Conservation (phyloP, 2,329 filamentous ascomycete genomes). For the Bipolaris oryzae region DNA sequence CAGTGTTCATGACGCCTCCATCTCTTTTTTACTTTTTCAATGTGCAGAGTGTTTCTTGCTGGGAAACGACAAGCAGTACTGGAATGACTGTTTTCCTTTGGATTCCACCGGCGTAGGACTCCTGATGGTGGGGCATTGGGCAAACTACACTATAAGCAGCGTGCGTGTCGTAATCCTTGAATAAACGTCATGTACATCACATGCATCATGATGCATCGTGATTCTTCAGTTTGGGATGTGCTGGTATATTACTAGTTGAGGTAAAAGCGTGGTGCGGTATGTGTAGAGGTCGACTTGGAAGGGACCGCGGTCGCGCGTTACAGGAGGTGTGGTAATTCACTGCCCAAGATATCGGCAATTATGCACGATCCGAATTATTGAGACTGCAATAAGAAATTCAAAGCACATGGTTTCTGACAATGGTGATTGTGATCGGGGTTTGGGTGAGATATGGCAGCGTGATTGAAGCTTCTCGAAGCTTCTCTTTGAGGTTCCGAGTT, state of each 20-base stretch:
- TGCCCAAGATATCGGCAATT: conserved; percentile 4
- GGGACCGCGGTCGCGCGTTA: conserved; percentile 1
- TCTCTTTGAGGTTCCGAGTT: conserved; percentile 25
- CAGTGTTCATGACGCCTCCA: background rate
- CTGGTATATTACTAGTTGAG: background rate
- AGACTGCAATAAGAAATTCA: background rate
- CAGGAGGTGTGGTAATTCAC: background rate
- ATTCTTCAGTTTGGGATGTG: background rate
- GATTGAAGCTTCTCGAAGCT: conserved; percentile 48
- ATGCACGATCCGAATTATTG: background rate
- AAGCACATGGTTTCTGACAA: background rate
- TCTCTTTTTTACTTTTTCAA: background rate
- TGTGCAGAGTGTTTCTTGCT: too few species aligned
- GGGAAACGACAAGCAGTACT: background rate
- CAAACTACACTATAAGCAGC: background rate
- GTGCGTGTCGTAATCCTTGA: background rate
- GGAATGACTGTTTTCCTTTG: background rate
- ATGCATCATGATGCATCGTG: background rate
- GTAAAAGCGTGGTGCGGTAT: background rate
- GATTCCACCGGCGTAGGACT: background rate
- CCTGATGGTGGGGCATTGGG: background rate
- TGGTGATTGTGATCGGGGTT: background rate
- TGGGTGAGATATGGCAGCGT: conserved; percentile 5
- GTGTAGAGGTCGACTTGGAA: background rate
- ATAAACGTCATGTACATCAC: background rate